Conservation (phyloP, 352 stramenopile species). For the Phytophthora aleatoria region DNA sequence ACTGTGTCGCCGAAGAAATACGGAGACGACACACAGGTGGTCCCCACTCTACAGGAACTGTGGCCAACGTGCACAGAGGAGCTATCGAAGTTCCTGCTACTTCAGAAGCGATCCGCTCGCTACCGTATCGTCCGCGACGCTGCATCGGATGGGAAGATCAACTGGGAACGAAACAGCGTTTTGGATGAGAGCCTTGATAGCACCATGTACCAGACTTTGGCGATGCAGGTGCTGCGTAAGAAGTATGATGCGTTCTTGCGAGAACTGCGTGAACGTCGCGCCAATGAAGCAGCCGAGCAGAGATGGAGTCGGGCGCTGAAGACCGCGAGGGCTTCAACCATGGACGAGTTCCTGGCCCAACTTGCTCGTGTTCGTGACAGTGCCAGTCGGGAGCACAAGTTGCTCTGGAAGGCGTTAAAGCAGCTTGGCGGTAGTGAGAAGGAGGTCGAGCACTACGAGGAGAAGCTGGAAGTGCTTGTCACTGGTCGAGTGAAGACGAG, state of each 20-base stretch:
- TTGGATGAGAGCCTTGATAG: constrained; percentile 31
- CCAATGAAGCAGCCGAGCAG: constrained; percentile 41
- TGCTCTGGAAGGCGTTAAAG: constrained; percentile 59
- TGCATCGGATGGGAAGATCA: constrained; percentile 14
- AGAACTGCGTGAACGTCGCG: constrained; percentile 42
- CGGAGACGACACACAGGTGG: neutral
- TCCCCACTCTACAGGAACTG: constrained; percentile 39
- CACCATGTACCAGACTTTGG: constrained; percentile 30
- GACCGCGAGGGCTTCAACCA: constrained; percentile 32
- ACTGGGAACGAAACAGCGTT: constrained; percentile 42
- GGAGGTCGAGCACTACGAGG: constrained; percentile 47
- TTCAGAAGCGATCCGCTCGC: constrained; percentile 61
- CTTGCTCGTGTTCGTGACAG: constrained; percentile 28
- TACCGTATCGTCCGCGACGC: constrained; percentile 42
- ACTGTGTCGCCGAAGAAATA: constrained; percentile 12
- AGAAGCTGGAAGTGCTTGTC: constrained; percentile 56
- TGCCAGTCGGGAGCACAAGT: constrained; percentile 47
- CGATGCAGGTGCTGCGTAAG: constrained; percentile 54
- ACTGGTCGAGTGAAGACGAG: constrained; percentile 40
- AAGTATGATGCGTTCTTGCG: constrained; percentile 59
- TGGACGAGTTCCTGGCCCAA: constrained; percentile 35
- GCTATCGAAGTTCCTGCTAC: constrained; percentile 59
- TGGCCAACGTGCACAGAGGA: constrained; percentile 54
- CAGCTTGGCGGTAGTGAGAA: constrained; percentile 19
- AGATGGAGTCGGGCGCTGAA: constrained; percentile 46